Base-by-base conservation (phyloP, 2,329 filamentous ascomycete species). In the Aspergillus luchuensis region DNA sequence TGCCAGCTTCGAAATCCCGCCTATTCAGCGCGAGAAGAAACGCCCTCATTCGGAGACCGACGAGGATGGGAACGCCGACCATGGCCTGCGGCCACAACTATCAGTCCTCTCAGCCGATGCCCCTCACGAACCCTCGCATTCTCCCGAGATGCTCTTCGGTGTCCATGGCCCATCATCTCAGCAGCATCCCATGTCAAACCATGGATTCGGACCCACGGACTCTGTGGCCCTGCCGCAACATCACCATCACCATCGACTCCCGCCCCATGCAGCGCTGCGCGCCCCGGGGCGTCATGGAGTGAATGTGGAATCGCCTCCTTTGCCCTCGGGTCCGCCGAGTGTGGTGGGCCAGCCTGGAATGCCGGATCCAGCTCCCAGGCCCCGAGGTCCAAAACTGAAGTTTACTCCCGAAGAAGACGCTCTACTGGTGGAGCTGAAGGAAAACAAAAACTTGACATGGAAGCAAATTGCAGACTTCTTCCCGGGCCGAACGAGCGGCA, bases 391-490 rank as follows among this genome's bases (percentile, higher is more conserved):
- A 6, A 97, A 97, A 79, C 83, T 96, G 68, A 97, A 97, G 77
- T 97, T 97, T 73, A 97, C 92, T 0, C 88, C 91, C 8, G 92
- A 96, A 75, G 93, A 97, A 73, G 93, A 97, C 76, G 88, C 91
- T 67, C 80, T 96, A 51, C 82, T 97, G 57, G 89, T 97, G 59
- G 91, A 96, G 72, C 81, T 97, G 63, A 97, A 97, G 76, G 93
- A 97, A 78, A 93, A 95, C 72, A 96, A 95, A 77, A 93, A 91
- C 72, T 82, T 97, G 73, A 96, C 93, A 4, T 97, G 93, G 93
- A 97, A 96, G 79, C 93, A 97, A 81, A 97, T 97, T 71, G 91
- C 92, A 59, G 93, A 97, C 72, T 97, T 97, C 78, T 97, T 97
- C 69, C 93, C 93, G 0, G 93, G 92, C 1, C 84, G 93, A 60